Evolutionary conservation across 306 rosid species (phyloP).

Genomic region (Quercus agrifolia): DNA sequence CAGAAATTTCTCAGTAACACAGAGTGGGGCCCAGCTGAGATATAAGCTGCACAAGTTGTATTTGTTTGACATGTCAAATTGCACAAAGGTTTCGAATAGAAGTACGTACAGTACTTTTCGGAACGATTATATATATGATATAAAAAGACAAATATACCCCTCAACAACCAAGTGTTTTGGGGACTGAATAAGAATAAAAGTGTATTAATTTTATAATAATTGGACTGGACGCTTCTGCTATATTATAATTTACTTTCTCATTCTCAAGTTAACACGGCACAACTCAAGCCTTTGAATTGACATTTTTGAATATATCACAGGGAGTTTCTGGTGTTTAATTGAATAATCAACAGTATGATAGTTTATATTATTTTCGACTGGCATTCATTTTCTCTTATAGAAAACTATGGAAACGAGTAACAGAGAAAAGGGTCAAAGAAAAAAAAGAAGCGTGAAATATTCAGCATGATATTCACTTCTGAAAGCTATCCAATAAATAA

Average conservation of each 20-base stretch:
- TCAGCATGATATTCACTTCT: not conserved
- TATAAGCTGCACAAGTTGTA: no score
- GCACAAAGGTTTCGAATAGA: not conserved
- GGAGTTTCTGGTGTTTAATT: not conserved
- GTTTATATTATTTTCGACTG: not conserved
- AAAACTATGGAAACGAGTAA: not conserved
- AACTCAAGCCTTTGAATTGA: not conserved
- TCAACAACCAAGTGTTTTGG: not conserved
- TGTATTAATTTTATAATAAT: not conserved
- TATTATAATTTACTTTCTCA: not conserved
- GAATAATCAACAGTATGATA: not conserved
- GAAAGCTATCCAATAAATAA: not conserved
- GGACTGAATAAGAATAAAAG: not conserved
- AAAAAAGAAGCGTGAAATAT: not conserved
- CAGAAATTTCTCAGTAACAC: not conserved
- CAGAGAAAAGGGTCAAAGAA: not conserved
- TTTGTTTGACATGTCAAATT: no score
- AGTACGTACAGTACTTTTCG: not conserved
- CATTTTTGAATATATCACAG: not conserved
- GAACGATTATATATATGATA: no score
- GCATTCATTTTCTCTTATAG: not conserved
- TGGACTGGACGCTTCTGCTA: not conserved
- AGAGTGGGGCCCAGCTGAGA: not conserved
- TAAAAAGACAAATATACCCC: slow-evolving; percentile 5
- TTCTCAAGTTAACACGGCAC: not conserved